Evolutionary conservation across 106 monocot genomes (phyloP), one percentile per base, ranked within the genome.

Genomic region (Dioscorea dumetorum): DNA sequence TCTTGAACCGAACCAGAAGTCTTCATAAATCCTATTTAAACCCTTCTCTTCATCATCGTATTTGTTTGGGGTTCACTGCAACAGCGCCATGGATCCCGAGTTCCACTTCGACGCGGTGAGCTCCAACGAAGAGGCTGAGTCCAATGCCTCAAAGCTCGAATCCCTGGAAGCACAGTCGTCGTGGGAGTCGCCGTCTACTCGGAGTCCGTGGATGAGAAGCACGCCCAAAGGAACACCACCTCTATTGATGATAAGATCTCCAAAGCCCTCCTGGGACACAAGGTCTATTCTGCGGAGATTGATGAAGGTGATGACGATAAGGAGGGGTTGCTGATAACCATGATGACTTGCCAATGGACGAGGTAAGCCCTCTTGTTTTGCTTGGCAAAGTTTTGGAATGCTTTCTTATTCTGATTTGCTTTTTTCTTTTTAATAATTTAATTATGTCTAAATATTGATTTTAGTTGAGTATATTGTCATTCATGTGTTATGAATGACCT

Each of bases 221-320:
- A 92, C 63, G 84, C 53, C 2, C 72, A 78, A 17, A 67, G 79
- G 58, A 82, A 73, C 50, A 99, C 89, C 72, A 92, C 97, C 50
- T 92, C 92, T 33, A 50, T 99, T 8, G 97, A 99, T 71, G 77
- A 72, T 49, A 99, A 93, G 85, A 99, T 99, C 74, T 80, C 71
- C 49, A 82, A 54, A 24, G 78, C 70, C 12, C 82, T 78, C 21
- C 67, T 54, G 20, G 78, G 77, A 11, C 69, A 77, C 24, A 69
- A 76, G 0, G 68, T 81, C 17, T 64, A 73, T 1, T 41, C 71
- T 23, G 61, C 67, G n/a, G 76, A 73, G 1, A 75, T 63, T 12
- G 83, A 76, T 0, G 77, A 80, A 0, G 68, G 50, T 3, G 79
- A 73, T 2, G 75, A 76, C 0, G 70, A 41, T 19, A 58, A 62